Base-by-base conservation (phyloP, 345 rosid genomes). In the Psidium friedrichsthalianum region DNA sequence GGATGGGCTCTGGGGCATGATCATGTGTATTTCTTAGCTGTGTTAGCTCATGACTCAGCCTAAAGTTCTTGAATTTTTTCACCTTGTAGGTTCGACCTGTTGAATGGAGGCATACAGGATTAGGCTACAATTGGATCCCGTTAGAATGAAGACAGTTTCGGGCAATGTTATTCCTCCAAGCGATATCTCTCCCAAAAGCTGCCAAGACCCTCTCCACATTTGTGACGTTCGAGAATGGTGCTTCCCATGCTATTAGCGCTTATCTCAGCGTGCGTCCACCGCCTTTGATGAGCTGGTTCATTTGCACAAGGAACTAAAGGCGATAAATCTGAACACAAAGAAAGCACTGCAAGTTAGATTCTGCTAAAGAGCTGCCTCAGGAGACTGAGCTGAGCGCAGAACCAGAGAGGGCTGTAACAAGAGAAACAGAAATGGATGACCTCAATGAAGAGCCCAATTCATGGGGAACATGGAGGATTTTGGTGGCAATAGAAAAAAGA, bases 121-220 rank as follows among this genome's bases (percentile, higher is more conserved):
- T 32, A 69, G 78, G 78, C 47, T 18, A 36, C 44, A 32, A 8
- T 16, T 36, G 47, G 78, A 32, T 20, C 78, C 24, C 36, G 78
- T 36, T 69, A 52, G 44, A 82, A 80, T 86, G 86, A 86, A 84
- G 78, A 81, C 88, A 14, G 80, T 86, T 13, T 78, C 88, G 3
- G 88, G 83, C 40, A 24, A 57, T 16, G 29, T 78, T 11, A 61
- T 47, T 83, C 88, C 40, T 56, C 83, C 25, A 76, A 84, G 84
- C 88, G 2, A 61, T 86, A 10, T 76, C 86, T 58, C 84, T 86
- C 85, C n/a, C 83, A 4, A 83, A 51, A 83, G 88, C 88, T 29
- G 85, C 88, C 78, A 86, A 83, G 83, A 69, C 84, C 86, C 88
- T 86, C 81, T 76, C 88, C 57, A 83, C 52, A 80, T 83, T 86